Percentiles rank a stretch among this genome's conserved stretches.
These are phyloP conservation scores for Musa troglodytarum DNA, from an alignment of 176 grass and related monocot species.

Conservation along the genomic window DNA sequence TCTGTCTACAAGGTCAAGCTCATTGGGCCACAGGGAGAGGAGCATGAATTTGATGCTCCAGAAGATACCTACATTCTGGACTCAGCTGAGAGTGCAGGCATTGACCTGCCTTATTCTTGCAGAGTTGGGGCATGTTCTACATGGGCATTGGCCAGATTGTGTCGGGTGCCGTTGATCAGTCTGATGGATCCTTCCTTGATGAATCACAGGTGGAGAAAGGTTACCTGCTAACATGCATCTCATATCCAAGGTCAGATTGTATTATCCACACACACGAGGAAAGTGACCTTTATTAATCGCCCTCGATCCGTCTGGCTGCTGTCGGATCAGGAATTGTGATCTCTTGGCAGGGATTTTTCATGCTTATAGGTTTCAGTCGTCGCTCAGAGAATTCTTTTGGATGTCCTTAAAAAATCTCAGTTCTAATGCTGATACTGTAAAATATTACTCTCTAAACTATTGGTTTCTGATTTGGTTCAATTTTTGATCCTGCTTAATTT, in stretches of 20 bases:
- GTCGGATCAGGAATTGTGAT: too few relatives aligned
- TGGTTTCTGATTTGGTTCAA: too few relatives aligned
- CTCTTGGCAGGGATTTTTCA: too few relatives aligned
- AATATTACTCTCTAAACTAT: too few relatives aligned
- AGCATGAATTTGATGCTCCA: not conserved
- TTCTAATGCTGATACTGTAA: too few relatives aligned
- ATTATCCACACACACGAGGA: not conserved
- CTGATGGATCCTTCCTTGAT: not conserved
- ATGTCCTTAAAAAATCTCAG: too few relatives aligned
- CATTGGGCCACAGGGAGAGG: not conserved
- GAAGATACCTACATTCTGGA: not conserved
- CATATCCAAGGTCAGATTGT: not conserved
- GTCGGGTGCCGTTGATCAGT: not conserved
- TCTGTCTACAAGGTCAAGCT: conserved; percentile 4
- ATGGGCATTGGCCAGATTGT: not conserved
- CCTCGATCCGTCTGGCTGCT: too few relatives aligned
- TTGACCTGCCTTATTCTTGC: not conserved
- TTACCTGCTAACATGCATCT: not conserved
- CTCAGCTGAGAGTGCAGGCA: not conserved
- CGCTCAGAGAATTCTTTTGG: too few relatives aligned
- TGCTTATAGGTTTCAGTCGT: too few relatives aligned
- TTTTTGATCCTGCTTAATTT: too few relatives aligned
- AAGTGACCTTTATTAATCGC: not conserved
- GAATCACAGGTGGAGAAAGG: not conserved
- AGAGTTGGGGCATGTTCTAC: not conserved